A percentile compares a stretch with the other conserved stretches of the same genome.
phyloP scores from a whole-genome alignment of 208 protist species.

The Borovskyia barvae region DNA sequence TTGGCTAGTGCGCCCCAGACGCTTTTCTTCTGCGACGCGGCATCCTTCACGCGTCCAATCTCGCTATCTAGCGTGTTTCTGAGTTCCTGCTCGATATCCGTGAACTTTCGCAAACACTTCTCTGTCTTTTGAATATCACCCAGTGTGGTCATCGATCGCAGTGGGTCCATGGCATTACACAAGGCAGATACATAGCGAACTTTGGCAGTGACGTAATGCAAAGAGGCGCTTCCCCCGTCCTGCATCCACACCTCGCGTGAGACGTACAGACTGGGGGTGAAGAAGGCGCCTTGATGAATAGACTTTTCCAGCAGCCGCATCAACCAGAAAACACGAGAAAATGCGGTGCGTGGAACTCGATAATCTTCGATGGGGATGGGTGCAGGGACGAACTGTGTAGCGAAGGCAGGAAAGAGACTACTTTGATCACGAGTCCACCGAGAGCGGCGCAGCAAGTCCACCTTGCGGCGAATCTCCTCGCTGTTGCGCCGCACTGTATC shows the following conservation, averaged over 20 bases:
- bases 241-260: constrained; percentile 75
- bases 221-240: constrained; percentile 38
- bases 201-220: constrained; percentile 57
- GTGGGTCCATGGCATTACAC: constrained; percentile 59
- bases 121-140: constrained; percentile 43
- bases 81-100: constrained; percentile 37
- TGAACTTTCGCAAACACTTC: constrained; percentile 43
- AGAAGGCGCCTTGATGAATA: constrained; percentile 72
- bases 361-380: constrained; percentile 69
- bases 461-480: constrained; percentile 57
- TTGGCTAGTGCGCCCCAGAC: constrained; percentile 49
- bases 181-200: constrained; percentile 60
- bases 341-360: constrained; percentile 32
- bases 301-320: constrained; percentile 71
- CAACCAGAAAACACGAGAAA: constrained; percentile 74
- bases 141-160: constrained; percentile 52
- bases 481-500: constrained; percentile 51
- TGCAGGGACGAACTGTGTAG: constrained; percentile 51
- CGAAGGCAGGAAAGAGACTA: constrained; percentile 56
- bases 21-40: constrained; percentile 36
- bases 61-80: constrained; percentile 49
- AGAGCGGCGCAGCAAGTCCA: constrained; percentile 54
- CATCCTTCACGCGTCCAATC: constrained; percentile 41
- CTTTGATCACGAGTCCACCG: constrained; percentile 37
- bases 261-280: constrained; percentile 80